Evolutionary conservation across 2,329 filamentous ascomycete species (phyloP).

Genomic region (Pseudopithomyces chartarum): DNA sequence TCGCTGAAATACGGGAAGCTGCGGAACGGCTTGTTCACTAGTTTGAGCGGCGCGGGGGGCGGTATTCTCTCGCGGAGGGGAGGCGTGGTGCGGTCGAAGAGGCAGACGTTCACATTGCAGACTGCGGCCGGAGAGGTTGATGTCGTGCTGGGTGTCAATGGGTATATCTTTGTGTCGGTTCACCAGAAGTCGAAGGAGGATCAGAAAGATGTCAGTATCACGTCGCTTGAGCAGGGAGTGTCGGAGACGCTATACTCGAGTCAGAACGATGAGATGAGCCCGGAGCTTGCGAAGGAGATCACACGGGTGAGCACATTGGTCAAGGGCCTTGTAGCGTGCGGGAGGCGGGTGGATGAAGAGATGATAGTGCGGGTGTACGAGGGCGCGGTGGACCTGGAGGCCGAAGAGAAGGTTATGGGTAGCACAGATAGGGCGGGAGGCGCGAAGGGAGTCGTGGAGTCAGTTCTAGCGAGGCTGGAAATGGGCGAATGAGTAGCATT

Average conservation of each 20-base stretch:
- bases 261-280: slow-evolving; percentile 85
- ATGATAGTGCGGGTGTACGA: slow-evolving; percentile 83
- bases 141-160: slow-evolving; percentile 90
- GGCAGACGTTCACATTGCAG: slow-evolving; percentile 81
- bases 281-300: slow-evolving; percentile 84
- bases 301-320: slow-evolving; percentile 81
- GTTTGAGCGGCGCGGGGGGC: slow-evolving; percentile 79
- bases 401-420: slow-evolving; percentile 63
- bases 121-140: slow-evolving; percentile 72
- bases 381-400: slow-evolving; percentile 75
- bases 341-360: slow-evolving; percentile 86
- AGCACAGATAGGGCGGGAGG: slow-evolving; percentile 41
- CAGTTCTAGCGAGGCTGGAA: slow-evolving; percentile 34
- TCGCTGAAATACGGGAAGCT: slow-evolving; percentile 94
- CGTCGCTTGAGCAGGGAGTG: slow-evolving; percentile 84
- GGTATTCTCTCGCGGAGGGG: slow-evolving; percentile 55
- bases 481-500: slow-evolving; percentile 22
- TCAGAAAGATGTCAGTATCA: slow-evolving; percentile 68
- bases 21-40: slow-evolving; percentile 87
- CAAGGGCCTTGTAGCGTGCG: slow-evolving; percentile 78
- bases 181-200: slow-evolving; percentile 67
- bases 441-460: slow-evolving; percentile 38
- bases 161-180: slow-evolving; percentile 94
- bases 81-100: slow-evolving; percentile 80
- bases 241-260: slow-evolving; percentile 89